Evolutionary conservation across 495 filamentous ascomycete genomes (phyloP), one percentile per base, ranked within the genome.

Genomic region (Aspergillus saccharolyticus): DNA sequence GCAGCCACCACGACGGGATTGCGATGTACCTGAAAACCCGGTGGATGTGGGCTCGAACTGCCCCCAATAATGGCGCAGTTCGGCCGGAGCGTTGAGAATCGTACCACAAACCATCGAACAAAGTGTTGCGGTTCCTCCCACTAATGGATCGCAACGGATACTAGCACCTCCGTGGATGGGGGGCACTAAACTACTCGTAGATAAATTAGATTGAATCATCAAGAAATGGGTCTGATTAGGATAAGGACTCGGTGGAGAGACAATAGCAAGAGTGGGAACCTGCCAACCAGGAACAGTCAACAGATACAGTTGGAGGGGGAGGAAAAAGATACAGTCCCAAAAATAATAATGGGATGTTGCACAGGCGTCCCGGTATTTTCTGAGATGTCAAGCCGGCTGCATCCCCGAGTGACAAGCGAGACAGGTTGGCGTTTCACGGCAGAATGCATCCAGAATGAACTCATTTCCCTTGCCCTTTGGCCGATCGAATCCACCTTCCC

Each of bases 101-200:
- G 20, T 21, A 25, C 20, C 20, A 21, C 28, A 39, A n/a, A 39
- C 33, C 7, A 39, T 39, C 33, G 14, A 39, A 39, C 33, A 39
- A 39, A 39, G 33, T 39, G 33, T 39, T n/a, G 33, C 33, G 21
- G 46, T 49, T 21, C 46, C 46, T 49, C 21, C 46, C 46, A 49
- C 46, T 49, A 49, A 49, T 1, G 20, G 20, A 49, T 25, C 18
- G 20, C 20, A 49, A 49, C 46, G 46, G 21, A n/a, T 15, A 39
- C 33, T 25, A 49, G 46, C 46, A 25, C 46, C 25, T 28, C 20
- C 9, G 15, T 49, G 46, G 46, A 49, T 21, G 21, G 20, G 46
- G 46, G n/a, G n/a, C n/a, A n/a, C n/a, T n/a, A n/a, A n/a, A n/a
- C 46, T 12, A 49, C 46, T 49, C 14, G n/a, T n/a, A n/a, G 46